Evolutionary conservation across 257 asterid genomes (phyloP), one percentile per base, ranked within the genome.

Genomic region (Scutellaria galericulata): DNA sequence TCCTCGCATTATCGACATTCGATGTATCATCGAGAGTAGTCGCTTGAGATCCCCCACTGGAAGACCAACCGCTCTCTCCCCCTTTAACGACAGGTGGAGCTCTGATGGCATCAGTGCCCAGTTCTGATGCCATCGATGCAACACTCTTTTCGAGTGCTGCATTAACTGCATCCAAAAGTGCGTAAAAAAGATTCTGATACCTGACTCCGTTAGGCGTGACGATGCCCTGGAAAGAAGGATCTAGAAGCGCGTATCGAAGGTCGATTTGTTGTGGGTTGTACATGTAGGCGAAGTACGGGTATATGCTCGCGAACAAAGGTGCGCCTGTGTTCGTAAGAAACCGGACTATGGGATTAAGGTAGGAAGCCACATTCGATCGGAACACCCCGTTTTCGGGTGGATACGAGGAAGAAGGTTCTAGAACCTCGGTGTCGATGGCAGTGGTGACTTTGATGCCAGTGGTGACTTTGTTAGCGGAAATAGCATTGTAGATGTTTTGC

Each of bases 201-300:
- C 44, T 9, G 0, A 45, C 47, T 1, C 75, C 78, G 15, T 48
- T 70, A 1, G 66, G 56, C 11, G 35, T 66, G 1, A 40, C 56
- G 9, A 72, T 13, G 2, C 76, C 53, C 7, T 7, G 24, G 1
- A 5, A 60, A 7, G 46, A 3, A 1, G 77, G 52, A 15, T 60
- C 53, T 3, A 75, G 60, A 11, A 75, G 67, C 0, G 83, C 77
- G 47, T 64, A 75, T 0, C 22, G 5, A 0, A 70, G 52, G 14
- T 9, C 2, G 1, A 79, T 70, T 2, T 54, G 22, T 2, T 12
- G 14, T 9, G 64, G 45, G 2, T 69, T 52, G 3, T 20, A 24
- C 3, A 59, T 9, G 71, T 75, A 70, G 7, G 76, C 64, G 40
- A 80, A 76, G 68, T 75, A 80, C 5, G 78, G 80, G 20, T 80